Evolutionary conservation across 495 filamentous ascomycete genomes (phyloP).

Genomic region (Penicillium turbatum): DNA sequence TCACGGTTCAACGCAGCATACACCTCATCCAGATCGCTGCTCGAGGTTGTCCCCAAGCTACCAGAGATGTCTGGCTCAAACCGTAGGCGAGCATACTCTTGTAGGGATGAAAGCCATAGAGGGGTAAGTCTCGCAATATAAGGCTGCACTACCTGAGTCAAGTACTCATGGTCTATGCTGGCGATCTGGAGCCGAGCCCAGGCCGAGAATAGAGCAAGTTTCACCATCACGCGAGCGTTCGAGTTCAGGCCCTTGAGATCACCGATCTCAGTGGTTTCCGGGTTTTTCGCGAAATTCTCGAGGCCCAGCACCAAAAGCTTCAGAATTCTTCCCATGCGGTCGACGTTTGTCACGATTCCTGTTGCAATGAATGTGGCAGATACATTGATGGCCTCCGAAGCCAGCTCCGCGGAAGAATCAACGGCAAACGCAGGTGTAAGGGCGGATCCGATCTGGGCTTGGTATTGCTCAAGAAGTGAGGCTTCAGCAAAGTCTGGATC

Average conservation of each 20-base stretch:
- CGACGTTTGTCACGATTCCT: constrained; percentile 94
- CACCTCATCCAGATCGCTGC: constrained; percentile 79
- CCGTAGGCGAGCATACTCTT: constrained; percentile 87
- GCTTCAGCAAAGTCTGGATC: constrained; percentile 97
- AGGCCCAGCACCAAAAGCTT: constrained; percentile 88
- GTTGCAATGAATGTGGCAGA: constrained; percentile 95
- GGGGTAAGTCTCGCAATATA: constrained; percentile 86
- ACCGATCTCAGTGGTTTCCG: constrained; percentile 81
- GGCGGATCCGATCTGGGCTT: constrained; percentile 95
- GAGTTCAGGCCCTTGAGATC: constrained; percentile 91
- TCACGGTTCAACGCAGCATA: constrained; percentile 93
- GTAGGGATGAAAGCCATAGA: constrained; percentile 86
- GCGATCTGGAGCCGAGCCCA: constrained; percentile 99
- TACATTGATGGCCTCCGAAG: constrained; percentile 94
- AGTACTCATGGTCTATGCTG: constrained; percentile 85
- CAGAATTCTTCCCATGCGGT: constrained; percentile 95
- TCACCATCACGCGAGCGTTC: constrained; percentile 97
- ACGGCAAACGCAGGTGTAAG: constrained; percentile 93
- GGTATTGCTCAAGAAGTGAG: constrained; percentile 93
- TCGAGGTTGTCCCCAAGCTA: constrained; percentile 64
- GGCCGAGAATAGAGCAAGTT: constrained; percentile 92
- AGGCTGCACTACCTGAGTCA: constrained; percentile 83
- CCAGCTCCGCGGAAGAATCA: constrained; percentile 93
- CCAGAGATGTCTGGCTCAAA: constrained; percentile 98
- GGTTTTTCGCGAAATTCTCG: constrained; percentile 82